Conservation (phyloP, 805 yeast genomes). For the Danielozyma ontarioensis region DNA sequence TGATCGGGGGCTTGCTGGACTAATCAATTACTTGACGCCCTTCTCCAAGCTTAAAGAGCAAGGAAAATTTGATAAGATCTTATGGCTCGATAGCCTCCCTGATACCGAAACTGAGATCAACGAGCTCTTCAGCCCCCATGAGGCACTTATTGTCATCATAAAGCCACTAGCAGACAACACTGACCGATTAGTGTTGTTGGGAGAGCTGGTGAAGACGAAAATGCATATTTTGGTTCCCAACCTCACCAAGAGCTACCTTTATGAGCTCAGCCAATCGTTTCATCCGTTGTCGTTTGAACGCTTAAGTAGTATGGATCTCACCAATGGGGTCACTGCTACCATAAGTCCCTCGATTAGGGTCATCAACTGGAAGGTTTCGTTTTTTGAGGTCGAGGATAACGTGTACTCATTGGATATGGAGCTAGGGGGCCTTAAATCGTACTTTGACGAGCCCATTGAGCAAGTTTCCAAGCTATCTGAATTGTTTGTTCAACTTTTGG, state of each 20-base stretch:
- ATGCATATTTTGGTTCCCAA: constrained; percentile 32
- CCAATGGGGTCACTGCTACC: constrained; percentile 7
- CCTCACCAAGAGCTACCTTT: constrained; percentile 26
- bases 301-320: background rate
- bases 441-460: constrained; percentile 40
- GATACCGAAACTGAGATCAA: background rate
- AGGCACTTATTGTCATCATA: background rate
- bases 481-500: constrained; percentile 42
- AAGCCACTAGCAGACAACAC: background rate
- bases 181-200: background rate
- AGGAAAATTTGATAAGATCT: constrained; percentile 35
- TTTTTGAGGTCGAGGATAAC: constrained; percentile 30
- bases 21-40: constrained; percentile 51
- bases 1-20: constrained; percentile 43
- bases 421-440: constrained; percentile 35
- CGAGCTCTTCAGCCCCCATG: background rate
- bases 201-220: too few species aligned
- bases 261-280: constrained; percentile 23
- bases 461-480: constrained; percentile 46
- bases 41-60: constrained; percentile 47
- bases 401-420: constrained; percentile 37
- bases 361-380: constrained; percentile 39
- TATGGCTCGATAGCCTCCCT: constrained; percentile 7
- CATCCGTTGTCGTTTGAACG: background rate
- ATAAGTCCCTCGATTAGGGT: constrained; percentile 39